Evolutionary conservation across 1,284 basidiomycete species (phyloP).

Genomic region (Earliella scabrosa): DNA sequence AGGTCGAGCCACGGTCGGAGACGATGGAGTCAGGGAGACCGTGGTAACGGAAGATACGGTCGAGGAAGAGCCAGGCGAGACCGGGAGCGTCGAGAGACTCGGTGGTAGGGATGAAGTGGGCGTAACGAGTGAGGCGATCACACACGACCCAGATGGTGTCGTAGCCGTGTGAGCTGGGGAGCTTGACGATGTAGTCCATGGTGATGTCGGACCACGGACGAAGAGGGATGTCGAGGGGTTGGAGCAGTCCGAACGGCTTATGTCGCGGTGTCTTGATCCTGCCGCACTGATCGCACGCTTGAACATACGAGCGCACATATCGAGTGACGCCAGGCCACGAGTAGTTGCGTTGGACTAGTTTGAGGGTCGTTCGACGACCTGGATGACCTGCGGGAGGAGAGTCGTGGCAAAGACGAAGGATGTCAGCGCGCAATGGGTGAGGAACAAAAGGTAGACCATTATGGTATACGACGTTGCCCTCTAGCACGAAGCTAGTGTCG

Average conservation of each 20-base stretch:
- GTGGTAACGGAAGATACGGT: conserved; percentile 28
- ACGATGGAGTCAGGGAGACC: conserved; percentile 45
- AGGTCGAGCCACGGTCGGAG: conserved; percentile 45
- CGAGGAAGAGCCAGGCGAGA: conserved; percentile 33
- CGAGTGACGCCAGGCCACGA: not conserved
- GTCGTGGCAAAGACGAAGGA: not conserved
- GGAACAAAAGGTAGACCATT: too few species aligned
- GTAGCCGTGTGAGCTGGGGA: conserved; percentile 37
- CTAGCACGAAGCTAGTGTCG: conserved; percentile 11
- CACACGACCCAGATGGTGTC: conserved; percentile 41
- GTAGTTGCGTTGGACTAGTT: not conserved
- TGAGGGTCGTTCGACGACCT: not conserved
- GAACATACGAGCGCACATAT: not conserved
- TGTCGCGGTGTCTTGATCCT: conserved; percentile 32
- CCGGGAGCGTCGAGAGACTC: conserved; percentile 33
- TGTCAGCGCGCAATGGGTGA: not conserved
- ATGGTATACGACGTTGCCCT: too few species aligned
- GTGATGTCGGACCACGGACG: conserved; percentile 40
- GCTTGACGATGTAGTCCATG: conserved; percentile 42
- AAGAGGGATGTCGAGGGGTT: conserved; percentile 25
- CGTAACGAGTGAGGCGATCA: conserved; percentile 3
- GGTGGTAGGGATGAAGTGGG: conserved; percentile 22
- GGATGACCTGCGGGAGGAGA: not conserved
- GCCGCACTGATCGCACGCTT: conserved; percentile 31
- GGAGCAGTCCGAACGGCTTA: conserved; percentile 28